Percentiles rank a stretch among this genome's conserved stretches.
Evolutionary conservation across 768 basidiomycete genomes (phyloP).

Genomic region (Phylloporus sp.): DNA sequence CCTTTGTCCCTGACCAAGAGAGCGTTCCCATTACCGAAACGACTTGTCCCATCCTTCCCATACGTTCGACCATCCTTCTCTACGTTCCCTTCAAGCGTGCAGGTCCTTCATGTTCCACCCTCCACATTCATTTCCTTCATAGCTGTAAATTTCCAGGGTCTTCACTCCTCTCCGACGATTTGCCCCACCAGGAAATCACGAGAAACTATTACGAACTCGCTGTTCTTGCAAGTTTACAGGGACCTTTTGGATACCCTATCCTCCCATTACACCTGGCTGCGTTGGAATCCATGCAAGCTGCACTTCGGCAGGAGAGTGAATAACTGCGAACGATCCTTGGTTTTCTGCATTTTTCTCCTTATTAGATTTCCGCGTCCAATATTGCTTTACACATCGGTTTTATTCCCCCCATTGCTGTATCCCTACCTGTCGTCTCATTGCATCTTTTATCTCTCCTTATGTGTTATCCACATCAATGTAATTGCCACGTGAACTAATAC

Average conservation of each 20-base stretch:
- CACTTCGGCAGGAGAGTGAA: slow-evolving; percentile 31
- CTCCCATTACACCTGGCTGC: slow-evolving; percentile 76
- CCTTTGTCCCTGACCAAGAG: slow-evolving; percentile 34
- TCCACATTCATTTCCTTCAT: slow-evolving; percentile 61
- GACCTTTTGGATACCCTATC: slow-evolving; percentile 45
- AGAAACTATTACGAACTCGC: slow-evolving; percentile 67
- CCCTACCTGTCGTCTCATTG: slow-evolving; percentile 23
- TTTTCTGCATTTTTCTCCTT: not conserved
- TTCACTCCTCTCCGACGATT: slow-evolving; percentile 32
- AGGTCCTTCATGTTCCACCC: slow-evolving; percentile 41
- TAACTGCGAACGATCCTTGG: slow-evolving; percentile 6
- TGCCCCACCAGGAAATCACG: slow-evolving; percentile 52
- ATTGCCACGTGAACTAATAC: slow-evolving; percentile 16
- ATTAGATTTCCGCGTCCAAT: slow-evolving; percentile 13
- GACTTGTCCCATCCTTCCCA: slow-evolving; percentile 46
- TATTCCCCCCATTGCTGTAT: slow-evolving; percentile 25
- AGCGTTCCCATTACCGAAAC: slow-evolving; percentile 24
- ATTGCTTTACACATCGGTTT: slow-evolving; percentile 9
- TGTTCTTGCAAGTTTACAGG: slow-evolving; percentile 47
- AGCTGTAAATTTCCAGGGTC: slow-evolving; percentile 42
- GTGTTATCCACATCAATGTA: slow-evolving; percentile 13
- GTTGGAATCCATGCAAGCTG: slow-evolving; percentile 55
- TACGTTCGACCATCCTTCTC: slow-evolving; percentile 56
- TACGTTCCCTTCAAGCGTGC: slow-evolving; percentile 43
- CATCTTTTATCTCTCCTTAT: slow-evolving; percentile 25